Percentiles rank a stretch among this genome's conserved stretches.
Conservation (phyloP, 2,329 filamentous ascomycete genomes). For the Fusarium tupiense region DNA sequence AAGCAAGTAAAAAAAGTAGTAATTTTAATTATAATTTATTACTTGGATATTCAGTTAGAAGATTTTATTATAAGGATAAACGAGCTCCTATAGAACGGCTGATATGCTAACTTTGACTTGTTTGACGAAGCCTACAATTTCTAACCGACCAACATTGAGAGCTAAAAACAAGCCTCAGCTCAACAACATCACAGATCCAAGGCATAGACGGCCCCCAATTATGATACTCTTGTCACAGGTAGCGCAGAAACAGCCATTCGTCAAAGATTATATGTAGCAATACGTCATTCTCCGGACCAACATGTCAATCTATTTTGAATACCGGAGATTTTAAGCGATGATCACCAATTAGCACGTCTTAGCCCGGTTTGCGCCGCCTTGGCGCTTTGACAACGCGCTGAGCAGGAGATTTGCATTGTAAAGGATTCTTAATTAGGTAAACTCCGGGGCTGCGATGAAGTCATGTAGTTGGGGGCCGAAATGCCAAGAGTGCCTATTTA, state of each 20-base stretch:
- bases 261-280: background rate
- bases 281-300: background rate
- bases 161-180: too few species aligned
- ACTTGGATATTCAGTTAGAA: too few species aligned
- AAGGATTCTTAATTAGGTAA: background rate
- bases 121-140: too few species aligned
- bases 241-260: background rate
- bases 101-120: too few species aligned
- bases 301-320: background rate
- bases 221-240: too few species aligned
- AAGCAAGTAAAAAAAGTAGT: too few species aligned
- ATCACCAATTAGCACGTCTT: background rate
- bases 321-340: background rate
- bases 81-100: too few species aligned
- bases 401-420: background rate
- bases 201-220: background rate
- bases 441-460: background rate
- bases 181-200: background rate
- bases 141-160: too few species aligned
- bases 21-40: too few species aligned
- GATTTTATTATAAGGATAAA: too few species aligned
- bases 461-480: background rate
- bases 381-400: background rate
- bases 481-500: background rate
- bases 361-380: background rate